Evolutionary conservation across 192 early-diverging fungal species (phyloP), one percentile per base, ranked within the genome.

Genomic region (Coemansia sp.): DNA sequence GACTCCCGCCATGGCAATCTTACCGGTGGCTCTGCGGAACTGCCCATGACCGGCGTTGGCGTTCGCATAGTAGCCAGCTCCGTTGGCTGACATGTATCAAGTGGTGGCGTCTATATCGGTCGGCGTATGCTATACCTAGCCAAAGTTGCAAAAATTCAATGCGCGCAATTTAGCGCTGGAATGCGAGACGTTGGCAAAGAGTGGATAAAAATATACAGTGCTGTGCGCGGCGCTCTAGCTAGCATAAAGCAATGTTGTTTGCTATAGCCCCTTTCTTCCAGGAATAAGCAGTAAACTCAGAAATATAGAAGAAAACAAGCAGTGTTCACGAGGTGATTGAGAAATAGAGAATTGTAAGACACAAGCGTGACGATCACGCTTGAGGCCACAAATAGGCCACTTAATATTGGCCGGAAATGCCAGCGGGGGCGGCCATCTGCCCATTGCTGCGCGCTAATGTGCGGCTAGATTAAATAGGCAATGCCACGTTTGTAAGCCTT

Each of bases 21-120:
- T 74, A 12, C 60, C 77, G 9, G 72, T 74, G 19, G 71, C 57
- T 7, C 71, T 65, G 38, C 77, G 77, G 41, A 80, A 80, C 51
- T 62, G 71, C n/a, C 37, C 58, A 63, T 16, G 45, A 25, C 27
- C 59, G 53, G 6, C 47, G 57, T 19, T 62, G 63, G 52, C 67
- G 7, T 17, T 17, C 6, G 48, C n/a, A 43, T 69, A 63, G 57
- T 71, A 65, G 51, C 62, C 62, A 21, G 49, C 47, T 29, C 58
- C 51, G 55, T 69, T 69, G 5, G 60, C 53, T 25, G 69, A 57
- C 62, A 64, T 65, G 51, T 16, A 45, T 45, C 41, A n/a, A 45
- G 11, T 45, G 16, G 0, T 45, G 41, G 41, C 41, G 41, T 45
- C 41, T 45, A 45, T 45, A 35, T 64, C 39, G 35, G 26, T 45